phyloP scores from a whole-genome alignment of 2,329 filamentous ascomycete genomes.

The Nothomitra cinnamomea region DNA sequence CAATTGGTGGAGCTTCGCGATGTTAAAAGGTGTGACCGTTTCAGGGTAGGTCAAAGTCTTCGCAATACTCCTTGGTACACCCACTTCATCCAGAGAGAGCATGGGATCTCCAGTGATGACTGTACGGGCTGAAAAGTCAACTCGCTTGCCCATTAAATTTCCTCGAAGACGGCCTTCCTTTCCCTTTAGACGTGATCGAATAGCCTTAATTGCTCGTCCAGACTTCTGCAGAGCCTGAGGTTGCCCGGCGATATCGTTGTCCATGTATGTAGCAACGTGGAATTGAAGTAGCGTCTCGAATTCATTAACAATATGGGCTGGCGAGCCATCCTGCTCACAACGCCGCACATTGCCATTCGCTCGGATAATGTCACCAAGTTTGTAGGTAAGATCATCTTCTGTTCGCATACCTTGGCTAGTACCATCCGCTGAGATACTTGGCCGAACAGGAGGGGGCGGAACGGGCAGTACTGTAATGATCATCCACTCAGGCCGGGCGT shows the following conservation, averaged over 20 bases:
- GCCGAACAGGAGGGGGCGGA: constrained; percentile 84
- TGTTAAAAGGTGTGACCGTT: constrained; percentile 95
- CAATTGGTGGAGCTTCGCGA: constrained; percentile 72
- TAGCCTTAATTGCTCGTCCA: constrained; percentile 88
- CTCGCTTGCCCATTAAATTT: constrained; percentile 99
- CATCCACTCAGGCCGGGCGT: constrained; percentile 97
- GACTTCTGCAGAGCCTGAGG: constrained; percentile 94
- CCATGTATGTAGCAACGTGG: constrained; percentile 98
- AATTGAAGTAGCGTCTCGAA: constrained; percentile 90
- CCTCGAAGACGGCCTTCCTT: constrained; percentile 96
- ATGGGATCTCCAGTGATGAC: constrained; percentile 99
- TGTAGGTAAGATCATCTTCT: constrained; percentile 98
- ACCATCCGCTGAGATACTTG: constrained; percentile 93
- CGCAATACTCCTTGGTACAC: constrained; percentile 86
- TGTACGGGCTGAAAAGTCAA: constrained; percentile 97
- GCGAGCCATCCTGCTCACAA: constrained; percentile 79
- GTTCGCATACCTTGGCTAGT: constrained; percentile 83
- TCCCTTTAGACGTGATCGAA: constrained; percentile 92
- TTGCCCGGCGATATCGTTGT: constrained; percentile 94
- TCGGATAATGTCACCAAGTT: constrained; percentile 93
- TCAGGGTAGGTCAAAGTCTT: constrained; percentile 90
- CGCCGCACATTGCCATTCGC: constrained; percentile 90
- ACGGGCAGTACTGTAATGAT: constrained; percentile 88
- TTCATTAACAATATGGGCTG: constrained; percentile 76
- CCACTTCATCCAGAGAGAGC: constrained; percentile 88